These are phyloP conservation scores for Ophiostoma novo-ulmi DNA, from an alignment of 2,329 filamentous ascomycete genomes.

Conservation along the genomic window DNA sequence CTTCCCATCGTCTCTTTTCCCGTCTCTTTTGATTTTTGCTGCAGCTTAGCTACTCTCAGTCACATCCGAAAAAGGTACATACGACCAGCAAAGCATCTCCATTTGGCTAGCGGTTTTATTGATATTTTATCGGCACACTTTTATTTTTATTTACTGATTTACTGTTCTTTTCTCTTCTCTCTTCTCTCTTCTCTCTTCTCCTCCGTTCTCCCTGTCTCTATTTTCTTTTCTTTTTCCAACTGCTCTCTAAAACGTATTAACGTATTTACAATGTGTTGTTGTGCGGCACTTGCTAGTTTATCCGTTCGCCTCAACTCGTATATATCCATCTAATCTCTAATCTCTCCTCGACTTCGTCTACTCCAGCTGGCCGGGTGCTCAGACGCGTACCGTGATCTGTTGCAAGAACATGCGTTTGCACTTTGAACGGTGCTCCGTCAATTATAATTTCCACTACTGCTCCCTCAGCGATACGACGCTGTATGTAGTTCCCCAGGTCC, in stretches of 20 bases:
- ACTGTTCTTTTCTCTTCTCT: not conserved
- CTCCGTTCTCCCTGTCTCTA: not conserved
- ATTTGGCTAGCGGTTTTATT: not conserved
- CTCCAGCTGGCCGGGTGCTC: not conserved
- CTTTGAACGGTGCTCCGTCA: not conserved
- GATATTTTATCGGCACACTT: too few relatives aligned
- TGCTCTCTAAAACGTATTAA: not conserved
- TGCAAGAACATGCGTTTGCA: not conserved
- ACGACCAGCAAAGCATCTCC: not conserved
- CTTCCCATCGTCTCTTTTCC: not conserved
- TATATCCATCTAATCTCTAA: too few relatives aligned
- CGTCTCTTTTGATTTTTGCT: not conserved
- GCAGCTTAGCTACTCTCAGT: not conserved
- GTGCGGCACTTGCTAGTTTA: not conserved
- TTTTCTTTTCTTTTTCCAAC: not conserved
- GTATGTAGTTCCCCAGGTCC: slow-evolving; percentile 9
- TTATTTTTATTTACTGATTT: not conserved
- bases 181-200: not conserved
- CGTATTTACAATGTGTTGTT: not conserved
- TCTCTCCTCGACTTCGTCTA: not conserved
- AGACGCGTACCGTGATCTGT: not conserved
- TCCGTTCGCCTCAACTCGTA: not conserved
- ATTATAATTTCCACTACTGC: not conserved
- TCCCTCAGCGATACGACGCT: not conserved
- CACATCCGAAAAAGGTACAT: not conserved